Evolutionary conservation across 2,329 filamentous ascomycete genomes (phyloP), one percentile per base, ranked within the genome.

Genomic region (Diaporthe destruens): DNA sequence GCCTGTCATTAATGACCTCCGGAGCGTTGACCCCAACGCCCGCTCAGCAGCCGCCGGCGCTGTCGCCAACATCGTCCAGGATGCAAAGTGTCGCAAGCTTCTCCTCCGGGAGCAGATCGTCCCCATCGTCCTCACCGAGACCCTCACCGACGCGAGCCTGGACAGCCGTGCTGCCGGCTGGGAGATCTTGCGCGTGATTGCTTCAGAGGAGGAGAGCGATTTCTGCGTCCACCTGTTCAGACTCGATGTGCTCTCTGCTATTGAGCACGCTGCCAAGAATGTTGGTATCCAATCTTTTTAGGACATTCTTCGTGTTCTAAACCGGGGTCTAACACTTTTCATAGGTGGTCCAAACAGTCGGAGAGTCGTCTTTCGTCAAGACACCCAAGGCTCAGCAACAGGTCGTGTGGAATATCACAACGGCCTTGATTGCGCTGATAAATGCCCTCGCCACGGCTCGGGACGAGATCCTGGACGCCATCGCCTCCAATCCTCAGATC

Each of bases 121-220:
- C 55, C 87, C 87, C 76, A 87, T 88, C 68, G 80, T 93, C 55
- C 85, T 93, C 73, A 89, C 86, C 42, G 88, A 92, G 82, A 91
- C 89, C 39, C 81, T 93, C 71, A 90, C 89, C 32, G 91, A 93
- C 78, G 82, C 86, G 49, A 89, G 85, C 72, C 83, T 91, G 68
- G 90, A 92, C 80, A 90, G 89, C 76, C 86, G 89, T 61, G 88
- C 90, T 55, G 89, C 90, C 25, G 91, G 90, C n/a, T 93, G 91
- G 91, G 87, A 88, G 16, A 91, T 92, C 75, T 82, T 93, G 68
- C 86, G 87, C 75, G 86, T 89, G 54, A 83, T 93, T 69, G 88
- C 87, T 2, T 83, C 88, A 74, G 88, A 91, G 77, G 91, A 93
- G 79, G 90, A 91, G 76, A 83, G 87, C 16, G 91, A 92, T 77